phyloP scores from a whole-genome alignment of 257 asterid species.

The Solanum arcanum region DNA sequence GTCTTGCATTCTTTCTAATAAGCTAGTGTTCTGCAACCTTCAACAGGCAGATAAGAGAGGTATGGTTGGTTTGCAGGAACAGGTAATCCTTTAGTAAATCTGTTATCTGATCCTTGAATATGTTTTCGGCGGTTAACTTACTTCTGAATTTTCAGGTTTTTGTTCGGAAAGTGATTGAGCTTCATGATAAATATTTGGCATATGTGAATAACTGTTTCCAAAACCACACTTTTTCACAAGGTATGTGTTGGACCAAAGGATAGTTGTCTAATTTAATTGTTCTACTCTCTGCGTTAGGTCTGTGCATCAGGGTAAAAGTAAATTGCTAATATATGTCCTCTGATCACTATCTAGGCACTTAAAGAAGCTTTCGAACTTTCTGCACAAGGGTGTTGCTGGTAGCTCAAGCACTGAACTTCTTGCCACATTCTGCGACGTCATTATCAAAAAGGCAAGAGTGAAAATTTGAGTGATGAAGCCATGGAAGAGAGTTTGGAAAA shows the following conservation, averaged over 20 bases:
- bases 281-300: not conserved
- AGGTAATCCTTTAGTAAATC: slow-evolving; percentile 29
- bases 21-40: slow-evolving; percentile 15
- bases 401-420: slow-evolving; percentile 96
- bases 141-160: slow-evolving; percentile 46
- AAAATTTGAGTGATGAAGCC: slow-evolving; percentile 94
- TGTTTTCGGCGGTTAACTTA: slow-evolving; percentile 4
- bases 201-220: slow-evolving; percentile 76
- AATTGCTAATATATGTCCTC: not conserved
- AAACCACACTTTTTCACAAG: slow-evolving; percentile 97
- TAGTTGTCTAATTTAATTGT: not conserved
- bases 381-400: slow-evolving; percentile 98
- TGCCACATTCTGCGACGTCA: slow-evolving; percentile 92
- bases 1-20: slow-evolving; percentile 1
- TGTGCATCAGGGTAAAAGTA: not conserved
- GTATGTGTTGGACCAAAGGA: slow-evolving; percentile 26
- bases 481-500: slow-evolving; percentile 92
- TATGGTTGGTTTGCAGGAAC: slow-evolving; percentile 83
- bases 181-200: slow-evolving; percentile 92
- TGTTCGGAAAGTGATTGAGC: slow-evolving; percentile 86
- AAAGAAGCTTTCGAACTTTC: slow-evolving; percentile 95
- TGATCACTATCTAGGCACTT: slow-evolving; percentile 52
- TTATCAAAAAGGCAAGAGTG: slow-evolving; percentile 94
- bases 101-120: not conserved
- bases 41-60: slow-evolving; percentile 86